Evolutionary conservation across 768 basidiomycete species (phyloP), one percentile per base, ranked within the genome.

Genomic region (Mycena olivaceomarginata): DNA sequence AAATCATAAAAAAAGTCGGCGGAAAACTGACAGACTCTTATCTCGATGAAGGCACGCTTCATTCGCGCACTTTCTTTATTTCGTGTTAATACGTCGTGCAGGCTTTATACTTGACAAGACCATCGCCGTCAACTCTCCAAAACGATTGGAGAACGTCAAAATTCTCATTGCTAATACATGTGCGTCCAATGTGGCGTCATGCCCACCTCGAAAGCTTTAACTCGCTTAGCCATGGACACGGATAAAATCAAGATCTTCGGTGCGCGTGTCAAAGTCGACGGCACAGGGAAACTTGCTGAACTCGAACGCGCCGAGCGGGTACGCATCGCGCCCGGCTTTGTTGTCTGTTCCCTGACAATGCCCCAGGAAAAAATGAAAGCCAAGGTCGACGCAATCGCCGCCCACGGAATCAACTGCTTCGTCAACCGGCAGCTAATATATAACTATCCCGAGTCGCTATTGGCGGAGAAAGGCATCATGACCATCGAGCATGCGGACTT

Each of bases 241-340:
- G 98, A 99, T 88, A 99, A 99, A 86, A 98, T 99, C 90, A 99
- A 99, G 88, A 95, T 99, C 76, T 99, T 99, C 77, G 98, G 98
- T 57, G 98, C 98, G 0, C 92, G 97, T 48, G 94, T 99, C 77
- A 97, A 97, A 86, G 98, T 99, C 8, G 98, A 99, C 81, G 91
- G 96, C 62, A 98, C 98, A 4, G 96, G 98, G 68, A 99, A 99
- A 87, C 92, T 99, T 9, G 98, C 98, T 10, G 98, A 99, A 85
- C 93, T 99, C 20, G 98, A 99, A 85, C 94, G 98, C 13, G 98
- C 98, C 8, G 98, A 99, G 86, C 91, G 94, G 82, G 96, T 94
- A 80, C 41, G 91, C 85, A 57, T 53, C 67, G 20, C n/a, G 13
- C 51, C 53, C 16, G n/a, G 9, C 15, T 20, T 18, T 69, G 46